phyloP scores from a whole-genome alignment of 805 yeast genomes.

The Pichia paraexigua region DNA sequence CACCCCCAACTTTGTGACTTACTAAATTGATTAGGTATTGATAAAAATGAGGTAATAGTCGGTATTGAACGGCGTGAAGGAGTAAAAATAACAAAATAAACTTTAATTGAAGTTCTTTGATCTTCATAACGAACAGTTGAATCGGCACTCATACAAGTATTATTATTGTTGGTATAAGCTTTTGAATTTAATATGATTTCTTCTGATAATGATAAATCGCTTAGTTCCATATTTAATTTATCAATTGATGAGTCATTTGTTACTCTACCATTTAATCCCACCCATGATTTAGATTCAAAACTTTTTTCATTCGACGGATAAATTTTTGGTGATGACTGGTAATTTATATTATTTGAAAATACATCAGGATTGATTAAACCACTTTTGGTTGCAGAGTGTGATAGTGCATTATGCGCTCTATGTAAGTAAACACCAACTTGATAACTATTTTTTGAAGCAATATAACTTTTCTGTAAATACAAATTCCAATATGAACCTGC shows the following conservation, averaged over 20 bases:
- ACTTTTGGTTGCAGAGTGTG: conserved; percentile 31
- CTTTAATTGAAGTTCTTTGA: conserved; percentile 36
- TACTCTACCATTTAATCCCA: background rate
- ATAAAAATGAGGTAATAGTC: conserved; percentile 43
- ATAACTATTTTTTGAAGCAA: conserved; percentile 32
- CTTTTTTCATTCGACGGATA: background rate
- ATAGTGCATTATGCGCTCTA: conserved; percentile 32
- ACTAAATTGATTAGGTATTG: conserved; percentile 46
- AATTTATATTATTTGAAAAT: conserved; percentile 22
- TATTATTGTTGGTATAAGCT: background rate
- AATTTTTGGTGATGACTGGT: conserved; percentile 19
- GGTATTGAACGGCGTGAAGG: conserved; percentile 41
- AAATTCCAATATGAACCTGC: conserved; percentile 58
- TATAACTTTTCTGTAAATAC: conserved; percentile 40
- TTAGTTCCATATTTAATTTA: conserved; percentile 15
- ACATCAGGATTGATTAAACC: conserved; percentile 36
- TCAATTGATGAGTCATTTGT: conserved; percentile 10
- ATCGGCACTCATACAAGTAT: background rate
- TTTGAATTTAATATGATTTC: background rate
- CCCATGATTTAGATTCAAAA: background rate
- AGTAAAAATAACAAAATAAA: conserved; percentile 47
- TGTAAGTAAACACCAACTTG: conserved; percentile 53
- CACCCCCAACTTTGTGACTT: conserved; percentile 56
- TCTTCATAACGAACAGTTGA: conserved; percentile 33
- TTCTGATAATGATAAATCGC: conserved; percentile 18